Evolutionary conservation across 352 stramenopile genomes (phyloP).

Genomic region (Phytophthora meadii): DNA sequence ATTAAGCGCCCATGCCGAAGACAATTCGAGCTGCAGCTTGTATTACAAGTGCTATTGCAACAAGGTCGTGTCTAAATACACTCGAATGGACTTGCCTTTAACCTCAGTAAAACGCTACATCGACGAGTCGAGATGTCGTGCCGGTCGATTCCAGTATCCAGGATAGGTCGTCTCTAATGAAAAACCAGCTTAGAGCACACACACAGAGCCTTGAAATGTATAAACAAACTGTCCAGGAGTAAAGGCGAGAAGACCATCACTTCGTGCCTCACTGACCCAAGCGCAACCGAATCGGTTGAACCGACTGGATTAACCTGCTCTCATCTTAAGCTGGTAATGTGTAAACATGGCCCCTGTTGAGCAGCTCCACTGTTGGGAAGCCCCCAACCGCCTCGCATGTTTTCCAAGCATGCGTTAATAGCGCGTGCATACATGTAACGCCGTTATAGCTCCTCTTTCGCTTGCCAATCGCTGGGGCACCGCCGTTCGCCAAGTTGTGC

Average conservation of each 20-base stretch:
- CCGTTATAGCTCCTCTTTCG: neutral
- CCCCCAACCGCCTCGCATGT: conserved; percentile 9
- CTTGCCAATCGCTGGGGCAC: conserved; percentile 24
- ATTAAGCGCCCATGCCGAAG: no score
- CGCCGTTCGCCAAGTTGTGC: conserved; percentile 11
- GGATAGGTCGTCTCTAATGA: conserved; percentile 11
- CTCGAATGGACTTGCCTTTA: no score
- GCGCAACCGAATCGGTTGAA: neutral
- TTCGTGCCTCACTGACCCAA: neutral
- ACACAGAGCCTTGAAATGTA: neutral
- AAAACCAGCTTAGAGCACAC: neutral
- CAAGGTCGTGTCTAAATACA: no score
- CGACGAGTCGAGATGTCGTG: neutral
- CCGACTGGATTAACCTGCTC: neutral
- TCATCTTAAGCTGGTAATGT: neutral
- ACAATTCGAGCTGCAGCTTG: no score
- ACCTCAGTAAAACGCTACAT: no score
- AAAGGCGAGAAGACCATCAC: conserved; percentile 17
- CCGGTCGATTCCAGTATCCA: no score
- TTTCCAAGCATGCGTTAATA: conserved; percentile 10
- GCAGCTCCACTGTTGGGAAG: neutral
- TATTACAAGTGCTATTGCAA: no score
- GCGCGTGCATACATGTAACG: no score
- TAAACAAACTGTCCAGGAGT: conserved; percentile 12
- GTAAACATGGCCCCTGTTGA: neutral